Base-by-base conservation (phyloP, 2,329 filamentous ascomycete species). In the Microdochium bolleyi region DNA sequence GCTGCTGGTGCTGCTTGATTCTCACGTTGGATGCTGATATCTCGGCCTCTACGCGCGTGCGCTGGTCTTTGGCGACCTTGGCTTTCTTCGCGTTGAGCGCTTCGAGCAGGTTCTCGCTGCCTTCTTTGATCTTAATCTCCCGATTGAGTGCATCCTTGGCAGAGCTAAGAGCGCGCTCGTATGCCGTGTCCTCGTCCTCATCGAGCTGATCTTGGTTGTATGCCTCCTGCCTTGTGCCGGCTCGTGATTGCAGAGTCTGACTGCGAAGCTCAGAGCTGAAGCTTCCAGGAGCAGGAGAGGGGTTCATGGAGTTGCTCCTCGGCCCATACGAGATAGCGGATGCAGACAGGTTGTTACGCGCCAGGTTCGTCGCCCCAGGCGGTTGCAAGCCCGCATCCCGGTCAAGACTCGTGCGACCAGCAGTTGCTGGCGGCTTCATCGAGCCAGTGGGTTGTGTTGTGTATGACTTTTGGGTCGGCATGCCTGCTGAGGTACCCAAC, bases 121-220 rank as follows among this genome's bases (percentile, higher is more conserved):
- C 94, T 62, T 92, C 88, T 70, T 95, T 96, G 67, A 99, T 97
- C 76, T 97, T 97, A 73, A 92, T 85, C 73, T 99, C 95, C 63
- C 95, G 92, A 60, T 91, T 92, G 58, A 99, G 86, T 64, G 87
- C 83, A 61, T 96, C 92, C 63, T 87, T 85, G 57, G 96, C 79
- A 51, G 82, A 77, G 22, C 84, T 80, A 62, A 96, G 83, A 41
- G 84, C 80, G 69, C 90, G 84, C 67, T 95, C 90, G 14, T 84
- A 78, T 16, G 66, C 56, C 60, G 73, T 60, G 62, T 69, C 70
- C 54, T 83, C 80, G 51, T 84, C 82, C 59, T 89, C 85, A 52
- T 87, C 85, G 34, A 80, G 64, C 62, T 79, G 81, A 54, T 83
- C 80, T 60, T 79, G 68, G 61, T 70, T 71, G 60, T 73, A 74